Evolutionary conservation across 1,284 basidiomycete species (phyloP).

Genomic region (Melampsora larici-populina): DNA sequence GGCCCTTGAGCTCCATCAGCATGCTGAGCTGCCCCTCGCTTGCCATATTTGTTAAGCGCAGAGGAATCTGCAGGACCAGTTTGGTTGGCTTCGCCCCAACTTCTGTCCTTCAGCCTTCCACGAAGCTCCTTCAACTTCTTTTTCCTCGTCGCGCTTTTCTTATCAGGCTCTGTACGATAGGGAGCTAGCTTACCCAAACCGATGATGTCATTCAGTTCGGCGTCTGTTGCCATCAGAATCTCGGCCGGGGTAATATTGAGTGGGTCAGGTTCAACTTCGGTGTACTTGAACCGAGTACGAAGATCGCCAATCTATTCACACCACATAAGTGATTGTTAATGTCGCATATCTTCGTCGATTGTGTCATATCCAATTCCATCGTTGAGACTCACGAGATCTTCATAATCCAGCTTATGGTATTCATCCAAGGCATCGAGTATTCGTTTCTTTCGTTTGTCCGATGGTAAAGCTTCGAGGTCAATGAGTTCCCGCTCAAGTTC

Average conservation of each 20-base stretch:
- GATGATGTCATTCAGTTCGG: slow-evolving; percentile 86
- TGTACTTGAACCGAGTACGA: slow-evolving; percentile 91
- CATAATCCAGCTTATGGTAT: slow-evolving; percentile 85
- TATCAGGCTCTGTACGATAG: slow-evolving; percentile 62
- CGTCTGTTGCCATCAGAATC: slow-evolving; percentile 86
- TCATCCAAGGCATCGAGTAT: slow-evolving; percentile 85
- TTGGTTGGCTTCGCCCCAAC: slow-evolving; percentile 57
- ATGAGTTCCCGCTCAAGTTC: slow-evolving; percentile 57
- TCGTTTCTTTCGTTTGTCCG: slow-evolving; percentile 53
- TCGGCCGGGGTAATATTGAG: slow-evolving; percentile 79
- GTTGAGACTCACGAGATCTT: slow-evolving; percentile 72
- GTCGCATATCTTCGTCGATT: background rate
- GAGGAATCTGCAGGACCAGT: slow-evolving; percentile 46
- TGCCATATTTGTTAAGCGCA: slow-evolving; percentile 44
- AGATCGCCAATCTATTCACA: slow-evolving; percentile 71
- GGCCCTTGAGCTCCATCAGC: slow-evolving; percentile 39
- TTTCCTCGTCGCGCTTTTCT: slow-evolving; percentile 63
- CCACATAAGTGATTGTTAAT: slow-evolving; percentile 16
- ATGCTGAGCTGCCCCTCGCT: slow-evolving; percentile 35
- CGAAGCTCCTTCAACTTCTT: slow-evolving; percentile 74
- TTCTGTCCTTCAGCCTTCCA: slow-evolving; percentile 58
- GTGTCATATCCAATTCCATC: background rate
- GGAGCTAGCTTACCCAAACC: slow-evolving; percentile 85
- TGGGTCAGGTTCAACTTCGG: slow-evolving; percentile 64
- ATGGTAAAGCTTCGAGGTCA: slow-evolving; percentile 53